A percentile compares a stretch with the other conserved stretches of the same genome.
These are phyloP conservation scores for Colletotrichum sp. DNA, from an alignment of 2,329 filamentous ascomycete genomes.

Conservation along the genomic window DNA sequence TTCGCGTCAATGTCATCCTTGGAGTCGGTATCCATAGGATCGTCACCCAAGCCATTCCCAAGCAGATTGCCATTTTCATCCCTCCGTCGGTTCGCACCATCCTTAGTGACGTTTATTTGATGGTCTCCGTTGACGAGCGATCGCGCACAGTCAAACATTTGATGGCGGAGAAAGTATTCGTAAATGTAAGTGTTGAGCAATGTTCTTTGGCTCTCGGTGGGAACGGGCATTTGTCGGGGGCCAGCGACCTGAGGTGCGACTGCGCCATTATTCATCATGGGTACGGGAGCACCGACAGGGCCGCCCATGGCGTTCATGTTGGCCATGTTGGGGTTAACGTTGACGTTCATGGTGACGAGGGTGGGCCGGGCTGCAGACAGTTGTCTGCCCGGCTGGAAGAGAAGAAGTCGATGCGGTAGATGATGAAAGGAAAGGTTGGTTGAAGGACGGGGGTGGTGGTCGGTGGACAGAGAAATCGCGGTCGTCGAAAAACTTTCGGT, in stretches of 20 bases:
- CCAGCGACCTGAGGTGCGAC: conserved; percentile 33
- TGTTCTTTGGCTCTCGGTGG: conserved; percentile 51
- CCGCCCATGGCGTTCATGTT: conserved; percentile 74
- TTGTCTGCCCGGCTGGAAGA: conserved; percentile 35
- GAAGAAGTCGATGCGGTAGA: conserved; percentile 25
- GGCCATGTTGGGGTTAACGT: conserved; percentile 65
- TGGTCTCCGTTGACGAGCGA: conserved; percentile 71
- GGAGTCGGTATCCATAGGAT: conserved; percentile 81
- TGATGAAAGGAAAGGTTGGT: neutral
- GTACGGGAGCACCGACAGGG: conserved; percentile 67
- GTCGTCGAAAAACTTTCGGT: conserved; percentile 30
- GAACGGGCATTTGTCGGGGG: conserved; percentile 23
- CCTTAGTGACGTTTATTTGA: conserved; percentile 70
- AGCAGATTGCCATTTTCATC: conserved; percentile 71
- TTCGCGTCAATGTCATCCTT: conserved; percentile 80
- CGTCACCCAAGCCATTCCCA: conserved; percentile 72
- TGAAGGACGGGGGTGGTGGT: conserved; percentile 15
- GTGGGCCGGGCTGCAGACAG: conserved; percentile 39
- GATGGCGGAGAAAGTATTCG: conserved; percentile 87
- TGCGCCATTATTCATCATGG: conserved; percentile 70
- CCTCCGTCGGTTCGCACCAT: conserved; percentile 70
- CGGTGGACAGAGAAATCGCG: conserved; percentile 18
- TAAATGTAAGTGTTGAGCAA: conserved; percentile 87
- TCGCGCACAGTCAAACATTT: conserved; percentile 84
- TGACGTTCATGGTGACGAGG: conserved; percentile 59